phyloP scores from a whole-genome alignment of 148 eudicot species.

The Silene uniflora region DNA sequence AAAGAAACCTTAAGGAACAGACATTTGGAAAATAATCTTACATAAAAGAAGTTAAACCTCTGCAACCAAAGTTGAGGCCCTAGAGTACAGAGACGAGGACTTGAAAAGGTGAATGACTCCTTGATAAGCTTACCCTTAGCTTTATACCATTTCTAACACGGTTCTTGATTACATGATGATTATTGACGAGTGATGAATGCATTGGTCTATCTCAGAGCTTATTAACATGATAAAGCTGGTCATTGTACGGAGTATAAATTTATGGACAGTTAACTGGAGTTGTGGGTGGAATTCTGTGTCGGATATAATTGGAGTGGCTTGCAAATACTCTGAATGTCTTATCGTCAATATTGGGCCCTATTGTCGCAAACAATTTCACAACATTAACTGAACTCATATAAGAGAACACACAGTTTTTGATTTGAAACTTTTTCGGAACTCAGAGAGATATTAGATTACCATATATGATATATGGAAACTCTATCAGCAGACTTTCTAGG shows the following conservation, averaged over 20 bases:
- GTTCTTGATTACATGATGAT: neutral
- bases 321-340: neutral
- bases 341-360: neutral
- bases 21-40: neutral
- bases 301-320: neutral
- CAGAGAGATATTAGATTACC: too few species aligned
- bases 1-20: neutral
- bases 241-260: too few species aligned
- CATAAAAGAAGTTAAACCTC: conserved; percentile 1
- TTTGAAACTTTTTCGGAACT: too few species aligned
- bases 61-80: neutral
- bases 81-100: neutral
- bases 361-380: neutral
- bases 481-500: too few species aligned
- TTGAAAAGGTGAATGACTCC: neutral
- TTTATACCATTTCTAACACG: neutral
- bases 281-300: neutral
- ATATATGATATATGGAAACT: too few species aligned
- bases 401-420: neutral
- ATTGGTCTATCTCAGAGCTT: too few species aligned
- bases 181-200: neutral
- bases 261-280: neutral
- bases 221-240: neutral
- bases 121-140: neutral
- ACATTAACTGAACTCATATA: neutral